Conservation (phyloP, 495 filamentous ascomycete species). For the Aspergillus coremiiformis region DNA sequence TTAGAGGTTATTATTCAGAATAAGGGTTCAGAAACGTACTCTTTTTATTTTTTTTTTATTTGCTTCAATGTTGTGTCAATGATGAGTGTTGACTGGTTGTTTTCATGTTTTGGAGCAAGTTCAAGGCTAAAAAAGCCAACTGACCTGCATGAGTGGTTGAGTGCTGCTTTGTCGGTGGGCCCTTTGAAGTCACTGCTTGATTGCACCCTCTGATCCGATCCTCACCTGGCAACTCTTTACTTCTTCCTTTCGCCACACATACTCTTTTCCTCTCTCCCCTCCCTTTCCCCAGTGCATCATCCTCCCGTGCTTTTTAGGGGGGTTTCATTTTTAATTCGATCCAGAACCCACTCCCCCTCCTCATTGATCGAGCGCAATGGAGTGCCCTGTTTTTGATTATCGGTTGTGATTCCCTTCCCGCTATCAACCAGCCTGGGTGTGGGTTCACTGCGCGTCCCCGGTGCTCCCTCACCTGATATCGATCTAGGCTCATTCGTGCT, state of each 20-base stretch:
- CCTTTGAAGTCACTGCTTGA: background rate
- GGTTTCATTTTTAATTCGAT: constrained; percentile 2
- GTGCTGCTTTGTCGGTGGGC: background rate
- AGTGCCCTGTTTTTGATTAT: constrained; percentile 8
- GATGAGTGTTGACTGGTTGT: no score
- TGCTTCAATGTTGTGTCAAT: no score
- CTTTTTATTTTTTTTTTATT: no score
- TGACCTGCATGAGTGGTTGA: background rate
- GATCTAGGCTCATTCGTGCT: background rate
- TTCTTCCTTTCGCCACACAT: background rate
- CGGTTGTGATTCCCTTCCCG: constrained; percentile 17
- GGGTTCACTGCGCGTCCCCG: constrained; percentile 19
- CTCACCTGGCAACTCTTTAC: background rate
- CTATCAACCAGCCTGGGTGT: constrained; percentile 11
- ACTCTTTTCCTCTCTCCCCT: constrained; percentile 4
- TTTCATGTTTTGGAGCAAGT: no score
- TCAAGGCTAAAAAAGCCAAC: no score
- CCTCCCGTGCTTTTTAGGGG: constrained; percentile 6
- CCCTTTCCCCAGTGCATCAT: constrained; percentile 9
- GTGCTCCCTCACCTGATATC: constrained; percentile 10
- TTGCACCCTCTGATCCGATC: background rate
- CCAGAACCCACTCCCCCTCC: constrained; percentile 8
- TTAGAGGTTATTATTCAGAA: no score
- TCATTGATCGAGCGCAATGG: constrained; percentile 16
- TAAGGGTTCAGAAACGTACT: no score